Percentiles rank a stretch among this genome's conserved stretches.
Conservation (phyloP, 257 asterid species). For the Datura wrightii region DNA sequence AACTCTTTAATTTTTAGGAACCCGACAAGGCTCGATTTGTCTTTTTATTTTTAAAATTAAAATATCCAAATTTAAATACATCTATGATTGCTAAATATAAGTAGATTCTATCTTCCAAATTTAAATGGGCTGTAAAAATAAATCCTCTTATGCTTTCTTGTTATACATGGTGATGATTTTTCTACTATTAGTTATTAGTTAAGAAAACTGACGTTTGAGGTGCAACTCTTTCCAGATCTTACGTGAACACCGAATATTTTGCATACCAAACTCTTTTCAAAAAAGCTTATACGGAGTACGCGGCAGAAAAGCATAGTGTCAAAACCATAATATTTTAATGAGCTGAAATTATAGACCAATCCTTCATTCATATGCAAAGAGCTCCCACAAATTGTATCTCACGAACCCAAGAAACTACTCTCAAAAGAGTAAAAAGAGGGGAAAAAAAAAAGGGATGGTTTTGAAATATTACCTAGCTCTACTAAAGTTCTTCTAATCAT, state of each 20-base stretch:
- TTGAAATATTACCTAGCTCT: neutral
- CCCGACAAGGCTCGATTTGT: no score
- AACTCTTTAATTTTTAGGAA: no score
- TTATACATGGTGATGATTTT: neutral
- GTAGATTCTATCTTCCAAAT: no score
- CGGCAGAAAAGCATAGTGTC: neutral
- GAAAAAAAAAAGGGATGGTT: neutral
- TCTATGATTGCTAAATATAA: no score
- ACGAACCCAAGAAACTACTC: neutral
- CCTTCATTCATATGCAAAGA: neutral
- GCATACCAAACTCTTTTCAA: no score
- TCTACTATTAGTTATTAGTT: neutral
- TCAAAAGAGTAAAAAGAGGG: neutral
- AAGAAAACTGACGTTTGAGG: neutral
- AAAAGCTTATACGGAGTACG: no score
- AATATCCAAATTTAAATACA: no score
- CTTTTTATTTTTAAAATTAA: no score
- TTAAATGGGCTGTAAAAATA: no score
- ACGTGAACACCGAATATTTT: no score
- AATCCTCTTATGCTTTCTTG: no score
- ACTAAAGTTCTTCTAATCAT: neutral
- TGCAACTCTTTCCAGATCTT: no score
- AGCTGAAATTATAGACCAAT: slow-evolving; percentile 2
- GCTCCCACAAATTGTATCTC: neutral
- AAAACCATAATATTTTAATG: neutral